Percentiles rank a stretch among this genome's conserved stretches.
Evolutionary conservation across 371 early-diverging fungal genomes (phyloP).

Genomic region (Rhizomucor pusillus): DNA sequence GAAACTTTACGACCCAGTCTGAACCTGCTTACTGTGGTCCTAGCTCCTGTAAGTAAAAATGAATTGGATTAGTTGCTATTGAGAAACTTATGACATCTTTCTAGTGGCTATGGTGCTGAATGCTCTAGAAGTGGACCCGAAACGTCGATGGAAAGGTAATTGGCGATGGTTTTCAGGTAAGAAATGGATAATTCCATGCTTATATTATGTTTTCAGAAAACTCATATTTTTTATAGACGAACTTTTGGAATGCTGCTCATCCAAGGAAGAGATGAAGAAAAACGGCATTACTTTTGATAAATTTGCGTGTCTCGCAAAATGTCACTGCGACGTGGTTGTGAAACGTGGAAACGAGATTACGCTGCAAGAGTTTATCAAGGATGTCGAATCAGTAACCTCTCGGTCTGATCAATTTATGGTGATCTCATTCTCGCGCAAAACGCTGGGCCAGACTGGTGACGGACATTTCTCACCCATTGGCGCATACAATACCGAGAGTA

Average conservation of each 20-base stretch:
- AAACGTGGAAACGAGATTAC: constrained; percentile 67
- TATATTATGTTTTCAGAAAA: background rate
- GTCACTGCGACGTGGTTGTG: constrained; percentile 78
- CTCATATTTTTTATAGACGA: constrained; percentile 56
- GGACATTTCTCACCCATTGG: constrained; percentile 82
- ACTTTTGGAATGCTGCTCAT: constrained; percentile 80
- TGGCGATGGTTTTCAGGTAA: constrained; percentile 80
- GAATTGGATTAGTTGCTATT: constrained; percentile 35
- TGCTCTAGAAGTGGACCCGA: constrained; percentile 88
- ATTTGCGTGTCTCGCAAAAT: constrained; percentile 83
- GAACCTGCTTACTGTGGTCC: constrained; percentile 76
- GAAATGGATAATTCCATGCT: background rate
- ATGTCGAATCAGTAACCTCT: constrained; percentile 66
- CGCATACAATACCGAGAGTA: constrained; percentile 60
- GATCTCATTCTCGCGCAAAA: constrained; percentile 77
- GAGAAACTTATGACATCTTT: constrained; percentile 64
- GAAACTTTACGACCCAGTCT: constrained; percentile 88
- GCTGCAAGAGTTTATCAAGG: constrained; percentile 73
- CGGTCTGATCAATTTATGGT: constrained; percentile 83
- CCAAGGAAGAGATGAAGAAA: constrained; percentile 73
- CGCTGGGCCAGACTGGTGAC: constrained; percentile 89
- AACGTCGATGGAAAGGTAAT: constrained; percentile 87
- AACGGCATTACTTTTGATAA: constrained; percentile 89
- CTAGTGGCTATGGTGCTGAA: constrained; percentile 89
- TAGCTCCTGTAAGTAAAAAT: constrained; percentile 46